Evolutionary conservation across 306 rosid genomes (phyloP).

Genomic region (Quercus robur): DNA sequence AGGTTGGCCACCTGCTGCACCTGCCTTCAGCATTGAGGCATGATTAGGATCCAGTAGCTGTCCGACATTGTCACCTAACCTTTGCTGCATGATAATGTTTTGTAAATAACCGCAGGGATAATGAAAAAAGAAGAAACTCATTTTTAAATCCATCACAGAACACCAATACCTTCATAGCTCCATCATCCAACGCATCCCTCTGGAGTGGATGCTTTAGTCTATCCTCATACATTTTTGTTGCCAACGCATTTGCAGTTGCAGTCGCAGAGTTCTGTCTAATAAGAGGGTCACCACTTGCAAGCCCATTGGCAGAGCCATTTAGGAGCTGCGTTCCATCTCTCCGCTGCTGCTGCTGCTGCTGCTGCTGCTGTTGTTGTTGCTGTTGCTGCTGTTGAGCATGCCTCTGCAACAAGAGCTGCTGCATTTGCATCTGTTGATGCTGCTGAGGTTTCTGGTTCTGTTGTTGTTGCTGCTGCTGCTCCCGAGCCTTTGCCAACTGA

Average conservation of each 20-base stretch:
- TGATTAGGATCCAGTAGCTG: constrained; percentile 44
- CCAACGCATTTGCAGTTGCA: constrained; percentile 41
- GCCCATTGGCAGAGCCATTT: constrained; percentile 30
- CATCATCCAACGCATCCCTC: constrained; percentile 50
- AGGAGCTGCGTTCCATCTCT: constrained; percentile 39
- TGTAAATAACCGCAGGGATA: constrained; percentile 10
- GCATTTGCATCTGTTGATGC: constrained; percentile 44
- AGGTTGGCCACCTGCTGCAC: constrained; percentile 48
- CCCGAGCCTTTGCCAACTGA: constrained; percentile 51
- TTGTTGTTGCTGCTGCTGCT: constrained; percentile 32
- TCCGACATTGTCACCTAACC: constrained; percentile 30
- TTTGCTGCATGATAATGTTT: constrained; percentile 48
- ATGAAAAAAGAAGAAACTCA: constrained; percentile 1
- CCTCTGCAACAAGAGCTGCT: constrained; percentile 39
- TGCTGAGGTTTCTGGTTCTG: constrained; percentile 40
- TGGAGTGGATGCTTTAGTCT: constrained; percentile 43
- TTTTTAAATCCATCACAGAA: constrained; percentile 16
- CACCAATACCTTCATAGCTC: constrained; percentile 41
- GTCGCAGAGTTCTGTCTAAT: constrained; percentile 43
- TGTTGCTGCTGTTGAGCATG: constrained; percentile 44
- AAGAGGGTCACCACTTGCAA: constrained; percentile 37
- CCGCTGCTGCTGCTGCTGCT: constrained; percentile 30
- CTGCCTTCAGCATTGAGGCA: constrained; percentile 38
- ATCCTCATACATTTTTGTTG: constrained; percentile 42
- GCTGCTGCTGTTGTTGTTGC: constrained; percentile 2